Evolutionary conservation across 177 flowering plant genomes (phyloP), one percentile per base, ranked within the genome.

Genomic region (Vitis hybrid): DNA sequence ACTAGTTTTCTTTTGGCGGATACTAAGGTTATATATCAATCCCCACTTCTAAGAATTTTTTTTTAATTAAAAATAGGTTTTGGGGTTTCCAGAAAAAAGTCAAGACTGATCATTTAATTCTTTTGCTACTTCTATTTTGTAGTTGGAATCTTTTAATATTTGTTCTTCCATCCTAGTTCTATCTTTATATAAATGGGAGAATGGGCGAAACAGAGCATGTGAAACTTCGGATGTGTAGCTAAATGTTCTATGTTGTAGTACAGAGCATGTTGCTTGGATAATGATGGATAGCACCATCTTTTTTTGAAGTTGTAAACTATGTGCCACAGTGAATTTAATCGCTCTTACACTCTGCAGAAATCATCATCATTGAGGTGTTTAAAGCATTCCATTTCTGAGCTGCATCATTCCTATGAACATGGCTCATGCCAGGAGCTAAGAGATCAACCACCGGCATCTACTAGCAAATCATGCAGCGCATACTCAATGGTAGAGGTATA

Each of bases 401-500:
- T 35, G 60, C 46, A 52, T 69, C 62, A 70, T 30, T 56, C 61
- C 57, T 58, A 66, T 55, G 81, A 77, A 72, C 77, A 64, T 11
- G 30, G 59, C 32, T 74, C 74, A 19, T 70, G 66, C 66, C 72
- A 74, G 21, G 75, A 70, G 74, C 65, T 2, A 56, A 64, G 65
- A 30, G 80, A 76, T 57, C 66, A 63, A 50, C 60, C 70, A 60
- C 57, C 56, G 2, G 79, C 77, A 61, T 70, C 55, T 71, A 70
- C 68, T 64, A 48, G 66, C 32, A 71, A 69, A 67, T 62, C 76
- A 65, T 78, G 72, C 73, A 48, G 56, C 54, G 15, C 40, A 52
- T 35, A 61, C 58, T 74, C 73, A 35, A 35, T 12, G 7, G 49
- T 32, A 61, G 74, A 74, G 84, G 86, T 83, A 66, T 55, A 19